Evolutionary conservation across 1,139 yeast genomes (phyloP).

Genomic region (Keqinozyma sinolaborantium): DNA sequence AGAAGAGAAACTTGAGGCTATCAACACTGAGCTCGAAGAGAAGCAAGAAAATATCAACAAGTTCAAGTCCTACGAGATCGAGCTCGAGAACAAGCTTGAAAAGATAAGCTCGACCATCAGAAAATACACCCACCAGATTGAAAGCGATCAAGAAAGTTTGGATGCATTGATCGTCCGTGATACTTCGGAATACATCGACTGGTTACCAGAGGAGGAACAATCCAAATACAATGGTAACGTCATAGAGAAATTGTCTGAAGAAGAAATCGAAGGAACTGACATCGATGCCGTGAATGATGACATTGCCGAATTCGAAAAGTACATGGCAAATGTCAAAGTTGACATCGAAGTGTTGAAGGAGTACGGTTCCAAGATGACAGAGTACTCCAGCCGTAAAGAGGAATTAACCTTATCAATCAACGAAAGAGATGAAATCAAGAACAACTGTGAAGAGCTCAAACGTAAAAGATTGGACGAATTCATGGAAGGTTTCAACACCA

Average conservation of each 20-base stretch:
- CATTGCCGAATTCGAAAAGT: conserved; percentile 53
- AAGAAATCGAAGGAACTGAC: conserved; percentile 52
- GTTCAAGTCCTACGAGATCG: conserved; percentile 67
- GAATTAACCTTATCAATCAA: conserved; percentile 69
- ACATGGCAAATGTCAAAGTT: conserved; percentile 55
- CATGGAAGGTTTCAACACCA: conserved; percentile 86
- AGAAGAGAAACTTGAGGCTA: conserved; percentile 32
- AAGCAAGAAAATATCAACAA: conserved; percentile 54
- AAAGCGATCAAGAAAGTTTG: conserved; percentile 35
- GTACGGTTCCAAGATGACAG: conserved; percentile 64
- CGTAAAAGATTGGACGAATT: conserved; percentile 80
- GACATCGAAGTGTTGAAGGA: conserved; percentile 78
- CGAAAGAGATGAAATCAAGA: conserved; percentile 63
- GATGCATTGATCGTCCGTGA: conserved; percentile 48
- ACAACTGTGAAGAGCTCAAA: conserved; percentile 65
- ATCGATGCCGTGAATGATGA: conserved; percentile 48
- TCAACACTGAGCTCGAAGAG: conserved; percentile 47
- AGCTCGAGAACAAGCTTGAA: conserved; percentile 62
- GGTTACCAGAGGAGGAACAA: conserved; percentile 44
- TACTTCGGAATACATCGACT: conserved; percentile 43
- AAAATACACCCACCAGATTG: conserved; percentile 37
- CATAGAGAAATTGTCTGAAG: conserved; percentile 44
- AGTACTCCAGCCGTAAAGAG: conserved; percentile 56
- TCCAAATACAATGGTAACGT: conserved; percentile 29
- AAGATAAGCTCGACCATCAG: conserved; percentile 44